Base-by-base conservation (phyloP, 2,329 filamentous ascomycete genomes). In the Pyrenochaeta sp. region DNA sequence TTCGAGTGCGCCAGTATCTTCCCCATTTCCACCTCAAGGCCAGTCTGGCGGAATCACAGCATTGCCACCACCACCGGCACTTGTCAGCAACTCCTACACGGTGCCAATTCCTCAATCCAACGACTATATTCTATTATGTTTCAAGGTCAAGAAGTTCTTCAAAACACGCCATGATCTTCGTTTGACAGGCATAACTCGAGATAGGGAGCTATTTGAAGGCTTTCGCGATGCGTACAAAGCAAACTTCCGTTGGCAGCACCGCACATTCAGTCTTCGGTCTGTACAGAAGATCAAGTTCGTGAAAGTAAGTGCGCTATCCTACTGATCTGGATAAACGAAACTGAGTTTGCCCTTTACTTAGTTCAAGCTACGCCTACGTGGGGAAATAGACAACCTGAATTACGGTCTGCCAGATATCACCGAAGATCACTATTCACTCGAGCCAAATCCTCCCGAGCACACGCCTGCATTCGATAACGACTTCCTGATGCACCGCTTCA, bases 401-500 rank as follows among this genome's bases (percentile, higher is more conserved):
- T 10, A 26, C 7, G 41, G 29, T 8, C 23, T 43, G 24, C 27
- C 41, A 18, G 14, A 26, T 6, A 21, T 11, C 5, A 26, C 14
- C 3, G 27, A 17, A 9, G 10, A 13, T 7, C 41, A 43, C 27
- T 43, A 37, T 23, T 23, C 20, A 6, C 37, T 9, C 27, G 21
- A 43, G 7, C 20, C 34, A n/a, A 32, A 22, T 4, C 35, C 21
- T 3, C 41, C 34, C 9, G 27, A 15, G 9, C 26, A 17, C 4
- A 19, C 26, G 13, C 40, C 40, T 3, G 9, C 40, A 7, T 19
- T 36, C 4, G 32, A 27, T 2, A 43, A 19, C 14, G 26, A 43
- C 26, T 24, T 36, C 3, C 40, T 36, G 7, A 36, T 43, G 40
- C 40, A 43, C 22, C 32, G 32, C 6, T 43, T 43, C 8, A 31